Evolutionary conservation across 2,329 filamentous ascomycete genomes (phyloP), one percentile per base, ranked within the genome.

Genomic region (Cladosporium austrohemisphaericum): DNA sequence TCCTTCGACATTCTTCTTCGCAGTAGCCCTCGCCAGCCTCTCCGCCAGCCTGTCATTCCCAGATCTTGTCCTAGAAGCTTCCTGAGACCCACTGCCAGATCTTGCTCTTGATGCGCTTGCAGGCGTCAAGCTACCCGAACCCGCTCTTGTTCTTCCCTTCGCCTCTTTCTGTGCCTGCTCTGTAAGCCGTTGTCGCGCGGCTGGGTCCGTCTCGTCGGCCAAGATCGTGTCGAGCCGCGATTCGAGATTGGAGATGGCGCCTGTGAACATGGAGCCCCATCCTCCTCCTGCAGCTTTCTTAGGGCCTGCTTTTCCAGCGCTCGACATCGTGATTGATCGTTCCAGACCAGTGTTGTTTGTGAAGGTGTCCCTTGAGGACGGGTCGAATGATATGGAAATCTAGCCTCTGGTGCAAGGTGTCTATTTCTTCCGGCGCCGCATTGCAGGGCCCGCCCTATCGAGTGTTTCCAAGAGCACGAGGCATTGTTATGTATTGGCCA

Each of bases 181-280:
- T 23, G 67, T 63, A 25, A 67, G 58, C 51, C 69, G 71, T 49
- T 65, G 65, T 52, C 66, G 70, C 43, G 70, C 73, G 43, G 70
- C 68, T 25, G 68, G 67, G 40, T 80, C 79, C 35, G 85, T 82
- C 49, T 88, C 83, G 57, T 96, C 91, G 47, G 89, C 83, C 53
- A 98, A 78, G 51, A 98, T 95, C 41, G 81, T 91, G 68, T 98
- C 93, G 52, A 98, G 79, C 35, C 88, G 84, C 52, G 91, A 94
- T 72, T 98, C 93, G 51, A 98, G 86, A 53, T 91, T 91, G 48
- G 91, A 90, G 53, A 97, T 89, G 55, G 92, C 91, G 69, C 92
- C 88, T 57, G 90, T 87, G 52, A 96, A 78, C 65, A 95, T 85
- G 25, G 66, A 69, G 49, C 70, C 69, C 70, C 70, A 72, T 57